Evolutionary conservation across 441 rosid genomes (phyloP), one percentile per base, ranked within the genome.

Genomic region (Codiaeum variegatum): DNA sequence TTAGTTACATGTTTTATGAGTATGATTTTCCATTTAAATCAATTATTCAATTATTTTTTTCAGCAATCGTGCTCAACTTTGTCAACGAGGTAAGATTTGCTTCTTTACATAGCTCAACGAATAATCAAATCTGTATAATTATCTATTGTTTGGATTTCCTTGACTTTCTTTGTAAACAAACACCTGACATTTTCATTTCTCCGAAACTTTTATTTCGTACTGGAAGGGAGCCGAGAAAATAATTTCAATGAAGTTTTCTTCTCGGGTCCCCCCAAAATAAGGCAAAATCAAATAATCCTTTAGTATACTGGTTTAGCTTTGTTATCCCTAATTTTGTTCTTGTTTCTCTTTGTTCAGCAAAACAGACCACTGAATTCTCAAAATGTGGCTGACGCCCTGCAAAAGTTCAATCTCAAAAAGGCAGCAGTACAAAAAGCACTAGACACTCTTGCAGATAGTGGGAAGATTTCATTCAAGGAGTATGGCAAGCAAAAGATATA

Each of bases 401-500:
- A 91, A 78, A 95, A 92, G 86, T 91, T 83, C 77, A 91, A 84
- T 82, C 97, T 95, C 38, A 95, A 95, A 79, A 92, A 95, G 90
- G 76, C 93, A 13, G 91, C 92, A 0, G 75, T 92, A 54, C 97
- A 92, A 32, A 95, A 95, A 67, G 89, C 99, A 19, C 77, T 95
- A 66, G 99, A 93, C 79, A 75, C 71, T 69, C 99, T 92, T 38
- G 90, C 88, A 52, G 99, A 92, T 70, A 61, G 72, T 0, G 88
- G 93, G 6, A 85, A 84, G 77, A 91, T 94, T 69, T 85, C 94
- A 0, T 92, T 87, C 74, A 92, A 91, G 82, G 99, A 94, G 86
- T 90, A 91, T 75, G 99, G 97, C 26, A 90, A 92, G 83, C 98
- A 94, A 90, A 94, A 94, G 81, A 77, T 94, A 66, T 92, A 91